Conservation (phyloP, 2,329 filamentous ascomycete genomes). For the Didymella pinodella region DNA sequence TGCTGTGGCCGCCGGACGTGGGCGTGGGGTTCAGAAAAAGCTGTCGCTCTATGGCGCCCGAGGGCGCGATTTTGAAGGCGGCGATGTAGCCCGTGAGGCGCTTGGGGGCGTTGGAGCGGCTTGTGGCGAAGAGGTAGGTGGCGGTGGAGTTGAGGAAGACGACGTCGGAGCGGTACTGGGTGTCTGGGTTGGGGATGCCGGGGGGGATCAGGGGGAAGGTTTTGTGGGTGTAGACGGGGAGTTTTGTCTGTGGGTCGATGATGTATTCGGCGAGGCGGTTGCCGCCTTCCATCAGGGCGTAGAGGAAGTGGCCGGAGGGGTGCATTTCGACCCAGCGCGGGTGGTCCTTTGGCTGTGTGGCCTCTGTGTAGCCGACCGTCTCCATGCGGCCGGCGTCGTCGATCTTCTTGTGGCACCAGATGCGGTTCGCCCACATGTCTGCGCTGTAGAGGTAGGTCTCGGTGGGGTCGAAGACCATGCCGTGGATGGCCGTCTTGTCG, state of each 20-base stretch:
- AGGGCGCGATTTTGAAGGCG: slow-evolving; percentile 74
- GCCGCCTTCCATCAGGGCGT: slow-evolving; percentile 88
- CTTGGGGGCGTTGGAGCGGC: slow-evolving; percentile 77
- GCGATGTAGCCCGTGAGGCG: slow-evolving; percentile 82
- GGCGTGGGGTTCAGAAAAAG: slow-evolving; percentile 84
- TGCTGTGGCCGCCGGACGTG: slow-evolving; percentile 86
- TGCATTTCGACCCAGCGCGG: slow-evolving; percentile 90
- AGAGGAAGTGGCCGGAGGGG: slow-evolving; percentile 78
- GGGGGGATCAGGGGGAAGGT: slow-evolving; percentile 82
- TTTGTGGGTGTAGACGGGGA: slow-evolving; percentile 80
- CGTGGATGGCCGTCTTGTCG: slow-evolving; percentile 75
- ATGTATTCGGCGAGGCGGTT: slow-evolving; percentile 84
- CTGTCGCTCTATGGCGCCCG: slow-evolving; percentile 77
- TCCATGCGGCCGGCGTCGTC: slow-evolving; percentile 66
- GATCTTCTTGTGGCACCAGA: slow-evolving; percentile 84
- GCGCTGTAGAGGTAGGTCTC: slow-evolving; percentile 82
- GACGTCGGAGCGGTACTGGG: slow-evolving; percentile 85
- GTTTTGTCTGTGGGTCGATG: slow-evolving; percentile 74
- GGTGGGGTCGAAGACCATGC: slow-evolving; percentile 79
- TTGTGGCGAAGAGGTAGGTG: slow-evolving; percentile 81
- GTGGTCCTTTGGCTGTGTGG: slow-evolving; percentile 75
- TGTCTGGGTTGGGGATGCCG: slow-evolving; percentile 58
- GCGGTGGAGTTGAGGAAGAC: slow-evolving; percentile 74
- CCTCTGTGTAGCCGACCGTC: slow-evolving; percentile 75
- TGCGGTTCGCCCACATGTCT: slow-evolving; percentile 77